Conservation (phyloP, 352 stramenopile species). For the Phytophthora ramorum region DNA sequence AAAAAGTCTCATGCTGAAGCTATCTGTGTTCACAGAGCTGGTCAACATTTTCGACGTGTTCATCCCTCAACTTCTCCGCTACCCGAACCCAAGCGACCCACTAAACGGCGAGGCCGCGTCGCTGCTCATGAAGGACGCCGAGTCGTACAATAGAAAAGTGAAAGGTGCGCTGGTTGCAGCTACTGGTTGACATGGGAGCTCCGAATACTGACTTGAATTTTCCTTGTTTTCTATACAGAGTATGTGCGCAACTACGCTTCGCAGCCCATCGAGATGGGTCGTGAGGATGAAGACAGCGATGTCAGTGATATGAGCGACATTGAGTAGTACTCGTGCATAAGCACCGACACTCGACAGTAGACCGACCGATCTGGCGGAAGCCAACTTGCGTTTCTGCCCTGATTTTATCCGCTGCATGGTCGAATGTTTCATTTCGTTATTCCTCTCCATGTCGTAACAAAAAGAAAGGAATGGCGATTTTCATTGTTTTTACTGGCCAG, state of each 20-base stretch:
- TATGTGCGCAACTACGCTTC: slow-evolving; percentile 85
- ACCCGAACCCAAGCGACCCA: slow-evolving; percentile 93
- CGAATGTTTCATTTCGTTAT: slow-evolving; percentile 31
- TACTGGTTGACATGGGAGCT: background rate
- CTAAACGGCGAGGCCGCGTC: slow-evolving; percentile 92
- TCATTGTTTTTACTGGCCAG: slow-evolving; percentile 24
- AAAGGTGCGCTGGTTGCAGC: slow-evolving; percentile 51
- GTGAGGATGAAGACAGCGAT: slow-evolving; percentile 78
- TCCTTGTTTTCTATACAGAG: slow-evolving; percentile 45
- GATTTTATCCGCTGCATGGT: slow-evolving; percentile 25
- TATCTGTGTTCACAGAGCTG: slow-evolving; percentile 64
- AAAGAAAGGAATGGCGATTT: slow-evolving; percentile 37
- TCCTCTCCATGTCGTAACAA: slow-evolving; percentile 26
- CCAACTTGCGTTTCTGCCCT: background rate
- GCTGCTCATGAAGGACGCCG: slow-evolving; percentile 89
- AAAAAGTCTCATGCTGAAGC: slow-evolving; percentile 9
- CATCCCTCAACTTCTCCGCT: slow-evolving; percentile 92
- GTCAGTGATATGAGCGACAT: slow-evolving; percentile 89
- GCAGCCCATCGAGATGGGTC: slow-evolving; percentile 76
- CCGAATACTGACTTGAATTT: background rate
- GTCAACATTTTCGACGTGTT: slow-evolving; percentile 95
- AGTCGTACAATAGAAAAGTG: slow-evolving; percentile 90
- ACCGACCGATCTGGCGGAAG: slow-evolving; percentile 26
- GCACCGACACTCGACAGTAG: slow-evolving; percentile 28
- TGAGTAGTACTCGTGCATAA: slow-evolving; percentile 32